Conservation (phyloP, 192 early-diverging fungal genomes). For the Thamnidium elegans region DNA sequence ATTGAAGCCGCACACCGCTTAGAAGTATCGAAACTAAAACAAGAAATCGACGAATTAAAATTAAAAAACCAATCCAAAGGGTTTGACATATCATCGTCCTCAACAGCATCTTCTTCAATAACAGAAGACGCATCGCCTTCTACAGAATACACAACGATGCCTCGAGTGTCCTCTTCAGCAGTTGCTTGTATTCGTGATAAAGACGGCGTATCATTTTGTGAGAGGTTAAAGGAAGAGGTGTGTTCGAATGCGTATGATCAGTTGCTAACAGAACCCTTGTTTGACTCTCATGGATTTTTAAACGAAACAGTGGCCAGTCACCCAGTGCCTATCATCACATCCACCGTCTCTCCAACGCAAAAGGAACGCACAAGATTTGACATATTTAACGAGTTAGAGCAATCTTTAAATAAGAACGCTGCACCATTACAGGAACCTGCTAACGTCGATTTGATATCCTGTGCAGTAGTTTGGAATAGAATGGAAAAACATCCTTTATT, state of each 20-base stretch:
- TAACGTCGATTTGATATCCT: constrained; percentile 26
- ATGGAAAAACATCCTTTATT: constrained; percentile 54
- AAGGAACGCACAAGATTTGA: neutral
- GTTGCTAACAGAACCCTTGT: constrained; percentile 27
- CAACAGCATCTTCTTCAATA: neutral
- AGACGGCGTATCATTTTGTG: constrained; percentile 35
- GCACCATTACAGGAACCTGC: constrained; percentile 1
- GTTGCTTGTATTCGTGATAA: constrained; percentile 23
- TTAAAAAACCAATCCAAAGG: neutral
- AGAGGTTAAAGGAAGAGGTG: constrained; percentile 31
- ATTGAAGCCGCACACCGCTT: constrained; percentile 56
- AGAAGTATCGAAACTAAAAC: constrained; percentile 37
- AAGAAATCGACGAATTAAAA: constrained; percentile 7
- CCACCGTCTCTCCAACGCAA: neutral
- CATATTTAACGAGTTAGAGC: neutral
- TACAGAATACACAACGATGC: neutral
- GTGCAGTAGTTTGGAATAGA: constrained; percentile 47
- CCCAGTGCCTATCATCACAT: constrained; percentile 31
- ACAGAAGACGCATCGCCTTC: neutral
- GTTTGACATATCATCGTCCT: neutral
- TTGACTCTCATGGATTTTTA: constrained; percentile 26
- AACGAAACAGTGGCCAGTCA: constrained; percentile 16
- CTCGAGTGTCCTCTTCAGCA: neutral
- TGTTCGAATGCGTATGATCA: constrained; percentile 31
- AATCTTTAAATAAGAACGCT: neutral